These are phyloP conservation scores for Trichoderma koningii DNA, from an alignment of 2,329 filamentous ascomycete genomes.

Conservation along the genomic window DNA sequence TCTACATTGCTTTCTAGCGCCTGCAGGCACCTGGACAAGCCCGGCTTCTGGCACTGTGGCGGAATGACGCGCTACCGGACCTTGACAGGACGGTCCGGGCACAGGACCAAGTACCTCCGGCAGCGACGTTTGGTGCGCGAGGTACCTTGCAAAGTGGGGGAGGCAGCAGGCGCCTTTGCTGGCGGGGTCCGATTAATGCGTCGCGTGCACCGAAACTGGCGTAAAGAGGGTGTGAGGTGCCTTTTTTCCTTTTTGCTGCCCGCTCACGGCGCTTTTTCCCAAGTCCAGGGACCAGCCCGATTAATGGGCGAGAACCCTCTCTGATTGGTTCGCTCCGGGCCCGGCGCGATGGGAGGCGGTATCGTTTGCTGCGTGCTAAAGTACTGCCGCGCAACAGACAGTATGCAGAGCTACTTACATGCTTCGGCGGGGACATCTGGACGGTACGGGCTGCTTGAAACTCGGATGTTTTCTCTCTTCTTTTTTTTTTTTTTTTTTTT, in stretches of 20 bases:
- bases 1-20: constrained; percentile 1
- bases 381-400: too few species aligned
- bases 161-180: neutral
- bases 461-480: neutral
- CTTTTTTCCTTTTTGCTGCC: constrained; percentile 15
- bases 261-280: neutral
- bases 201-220: constrained; percentile 23
- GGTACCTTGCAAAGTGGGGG: constrained; percentile 8
- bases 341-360: neutral
- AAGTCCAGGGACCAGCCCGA: neutral
- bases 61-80: constrained; percentile 25
- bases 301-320: neutral
- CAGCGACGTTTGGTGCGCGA: neutral
- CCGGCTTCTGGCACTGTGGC: neutral
- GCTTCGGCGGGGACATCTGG: neutral
- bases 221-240: constrained; percentile 5
- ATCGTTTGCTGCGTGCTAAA: neutral
- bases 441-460: neutral
- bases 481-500: neutral
- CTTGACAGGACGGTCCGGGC: constrained; percentile 1
- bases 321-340: too few species aligned
- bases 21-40: neutral
- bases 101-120: neutral
- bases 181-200: constrained; percentile 21
- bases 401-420: neutral